phyloP scores from a whole-genome alignment of 2,329 filamentous ascomycete species.

The Plenodomus biglobosus region DNA sequence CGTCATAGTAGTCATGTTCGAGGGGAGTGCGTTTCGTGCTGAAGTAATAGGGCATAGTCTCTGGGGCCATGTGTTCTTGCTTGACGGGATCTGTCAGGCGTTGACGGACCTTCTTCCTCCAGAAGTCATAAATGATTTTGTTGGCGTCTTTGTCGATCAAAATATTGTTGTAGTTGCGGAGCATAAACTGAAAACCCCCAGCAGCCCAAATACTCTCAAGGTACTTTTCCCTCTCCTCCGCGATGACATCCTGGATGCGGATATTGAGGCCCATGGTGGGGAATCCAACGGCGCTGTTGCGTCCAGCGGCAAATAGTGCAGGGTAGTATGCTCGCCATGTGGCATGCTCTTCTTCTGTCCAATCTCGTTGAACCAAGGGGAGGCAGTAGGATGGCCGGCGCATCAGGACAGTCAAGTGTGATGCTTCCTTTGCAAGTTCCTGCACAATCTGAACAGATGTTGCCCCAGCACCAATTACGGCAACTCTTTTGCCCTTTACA shows the following conservation, averaged over 20 bases:
- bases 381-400: slow-evolving; percentile 29
- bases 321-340: slow-evolving; percentile 22
- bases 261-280: slow-evolving; percentile 9
- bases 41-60: slow-evolving; percentile 46
- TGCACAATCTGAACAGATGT: slow-evolving; percentile 35
- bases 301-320: not conserved
- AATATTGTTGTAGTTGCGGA: slow-evolving; percentile 38
- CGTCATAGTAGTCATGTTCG: slow-evolving; percentile 45
- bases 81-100: slow-evolving; percentile 45
- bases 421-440: slow-evolving; percentile 25
- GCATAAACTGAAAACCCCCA: slow-evolving; percentile 46
- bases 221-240: slow-evolving; percentile 19
- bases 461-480: slow-evolving; percentile 31
- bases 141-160: slow-evolving; percentile 44
- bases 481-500: slow-evolving; percentile 26
- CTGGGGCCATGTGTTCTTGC: slow-evolving; percentile 45
- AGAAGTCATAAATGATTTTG: slow-evolving; percentile 47
- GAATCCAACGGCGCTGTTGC: slow-evolving; percentile 12
- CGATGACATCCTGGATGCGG: slow-evolving; percentile 15
- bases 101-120: slow-evolving; percentile 49
- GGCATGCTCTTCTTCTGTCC: slow-evolving; percentile 21
- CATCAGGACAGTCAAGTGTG: slow-evolving; percentile 21
- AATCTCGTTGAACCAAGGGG: slow-evolving; percentile 26
- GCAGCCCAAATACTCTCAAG: slow-evolving; percentile 30
- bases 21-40: slow-evolving; percentile 47